phyloP scores from a whole-genome alignment of 139 green algal species.

The Coelastrella sp. region DNA sequence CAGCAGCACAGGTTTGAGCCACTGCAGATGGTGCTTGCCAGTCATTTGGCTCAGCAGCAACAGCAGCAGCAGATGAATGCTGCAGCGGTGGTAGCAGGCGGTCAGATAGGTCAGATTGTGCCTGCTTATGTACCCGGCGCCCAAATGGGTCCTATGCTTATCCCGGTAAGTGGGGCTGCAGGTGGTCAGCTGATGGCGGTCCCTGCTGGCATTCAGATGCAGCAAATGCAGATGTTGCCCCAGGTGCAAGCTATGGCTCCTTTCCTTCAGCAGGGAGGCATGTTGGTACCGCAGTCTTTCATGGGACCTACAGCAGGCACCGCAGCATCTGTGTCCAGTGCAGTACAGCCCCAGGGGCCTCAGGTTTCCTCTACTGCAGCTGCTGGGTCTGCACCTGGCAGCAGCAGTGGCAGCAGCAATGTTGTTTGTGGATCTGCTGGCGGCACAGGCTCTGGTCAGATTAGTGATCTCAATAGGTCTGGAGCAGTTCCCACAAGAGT shows the following conservation, averaged over 20 bases:
- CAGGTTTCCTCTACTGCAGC: constrained; percentile 7
- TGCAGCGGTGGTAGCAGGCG: neutral
- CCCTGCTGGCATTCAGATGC: constrained; percentile 9
- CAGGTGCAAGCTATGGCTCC: constrained; percentile 6
- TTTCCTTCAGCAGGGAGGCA: constrained; percentile 12
- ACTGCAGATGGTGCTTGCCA: constrained; percentile 12
- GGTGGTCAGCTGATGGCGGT: neutral
- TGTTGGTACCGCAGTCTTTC: neutral
- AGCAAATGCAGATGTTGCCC: constrained; percentile 16
- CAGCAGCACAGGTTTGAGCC: constrained; percentile 3
- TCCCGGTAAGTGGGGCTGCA: neutral
- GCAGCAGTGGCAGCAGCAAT: constrained; percentile 14
- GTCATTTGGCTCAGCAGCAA: neutral
- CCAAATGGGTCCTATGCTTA: neutral
- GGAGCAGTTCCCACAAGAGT: constrained; percentile 24
- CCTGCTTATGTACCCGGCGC: neutral
- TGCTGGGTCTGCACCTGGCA: constrained; percentile 9
- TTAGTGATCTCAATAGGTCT: neutral
- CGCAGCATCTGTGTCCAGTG: neutral
- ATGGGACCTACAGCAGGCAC: neutral
- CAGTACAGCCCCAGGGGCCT: constrained; percentile 1
- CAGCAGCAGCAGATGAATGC: neutral
- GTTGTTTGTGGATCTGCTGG: neutral
- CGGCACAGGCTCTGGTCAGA: neutral
- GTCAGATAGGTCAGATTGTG: neutral